A percentile compares a stretch with the other conserved stretches of the same genome.
phyloP scores from a whole-genome alignment of 2,329 filamentous ascomycete genomes.

The Trichophyton verrucosum region DNA sequence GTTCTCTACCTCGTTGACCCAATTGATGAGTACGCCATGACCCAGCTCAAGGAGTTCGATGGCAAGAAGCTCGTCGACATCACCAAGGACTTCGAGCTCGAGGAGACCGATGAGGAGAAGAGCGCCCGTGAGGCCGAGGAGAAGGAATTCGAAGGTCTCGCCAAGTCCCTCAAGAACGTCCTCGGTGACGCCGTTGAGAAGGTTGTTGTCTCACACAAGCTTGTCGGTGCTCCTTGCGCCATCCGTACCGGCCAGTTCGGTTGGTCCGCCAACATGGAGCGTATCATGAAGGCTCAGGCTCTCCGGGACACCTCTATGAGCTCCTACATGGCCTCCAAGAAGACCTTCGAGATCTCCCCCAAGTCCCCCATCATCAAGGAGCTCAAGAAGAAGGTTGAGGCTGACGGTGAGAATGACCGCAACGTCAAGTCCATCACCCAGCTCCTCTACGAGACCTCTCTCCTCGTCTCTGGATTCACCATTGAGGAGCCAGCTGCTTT shows the following conservation, averaged over 20 bases:
- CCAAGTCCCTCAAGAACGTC: conserved; percentile 98
- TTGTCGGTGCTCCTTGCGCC: conserved; percentile 84
- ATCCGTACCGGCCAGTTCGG: conserved; percentile 99
- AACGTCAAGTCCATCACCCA: conserved; percentile 99
- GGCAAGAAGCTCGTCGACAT: conserved; percentile 99
- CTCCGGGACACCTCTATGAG: conserved; percentile 99
- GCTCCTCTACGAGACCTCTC: conserved; percentile 96
- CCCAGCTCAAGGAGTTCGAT: conserved; percentile 99
- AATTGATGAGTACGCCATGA: conserved; percentile 99
- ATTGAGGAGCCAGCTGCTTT: conserved; percentile 98
- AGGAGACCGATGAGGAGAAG: conserved; percentile 99
- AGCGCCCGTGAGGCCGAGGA: conserved; percentile 84
- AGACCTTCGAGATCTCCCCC: conserved; percentile 99
- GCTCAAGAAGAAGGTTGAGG: conserved; percentile 98
- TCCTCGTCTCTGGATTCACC: conserved; percentile 97
- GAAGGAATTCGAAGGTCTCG: conserved; percentile 92
- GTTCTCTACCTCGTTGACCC: conserved; percentile 98
- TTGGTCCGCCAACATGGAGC: conserved; percentile 99
- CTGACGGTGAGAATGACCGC: conserved; percentile 94
- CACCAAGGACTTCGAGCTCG: conserved; percentile 99
- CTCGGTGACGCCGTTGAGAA: conserved; percentile 99
- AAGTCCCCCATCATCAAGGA: conserved; percentile 96
- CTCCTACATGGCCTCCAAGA: conserved; percentile 99
- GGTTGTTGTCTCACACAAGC: conserved; percentile 98
- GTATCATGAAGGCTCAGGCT: conserved; percentile 99